A percentile compares a stretch with the other conserved stretches of the same genome.
Evolutionary conservation across 257 asterid species (phyloP).

Genomic region (Solanum acaule): DNA sequence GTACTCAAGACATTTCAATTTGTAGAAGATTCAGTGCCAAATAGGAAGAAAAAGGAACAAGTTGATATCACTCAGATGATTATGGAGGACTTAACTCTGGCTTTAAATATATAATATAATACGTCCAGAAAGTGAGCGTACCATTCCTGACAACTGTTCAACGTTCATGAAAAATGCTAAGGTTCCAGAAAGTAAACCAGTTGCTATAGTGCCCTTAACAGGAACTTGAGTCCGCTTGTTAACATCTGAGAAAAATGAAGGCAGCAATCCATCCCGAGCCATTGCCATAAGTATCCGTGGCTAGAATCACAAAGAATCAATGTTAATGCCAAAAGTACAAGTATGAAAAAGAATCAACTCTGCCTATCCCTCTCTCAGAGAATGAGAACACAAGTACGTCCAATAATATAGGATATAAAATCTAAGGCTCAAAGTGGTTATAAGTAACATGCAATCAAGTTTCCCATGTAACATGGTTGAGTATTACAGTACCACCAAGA

Average conservation of each 20-base stretch:
- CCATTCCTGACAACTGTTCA: constrained; percentile 98
- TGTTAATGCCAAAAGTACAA: neutral
- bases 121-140: constrained; percentile 13
- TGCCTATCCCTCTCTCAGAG: neutral
- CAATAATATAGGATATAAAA: neutral
- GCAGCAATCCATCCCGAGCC: constrained; percentile 98
- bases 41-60: neutral
- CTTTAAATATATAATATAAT: neutral
- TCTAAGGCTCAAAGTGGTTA: neutral
- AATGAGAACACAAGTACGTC: neutral
- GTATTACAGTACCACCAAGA: neutral
- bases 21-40: neutral
- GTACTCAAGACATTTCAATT: neutral
- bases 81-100: neutral
- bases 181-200: constrained; percentile 66
- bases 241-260: constrained; percentile 82
- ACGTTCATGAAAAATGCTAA: constrained; percentile 95
- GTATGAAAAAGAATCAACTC: neutral
- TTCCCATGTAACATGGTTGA: neutral
- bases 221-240: constrained; percentile 73
- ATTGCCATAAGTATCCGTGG: constrained; percentile 97
- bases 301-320: constrained; percentile 21
- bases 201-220: constrained; percentile 63
- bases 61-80: neutral
- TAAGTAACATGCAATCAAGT: neutral